These are phyloP conservation scores for Stephania yunnanensis DNA, from an alignment of 164 flowering plant species.

Conservation along the genomic window DNA sequence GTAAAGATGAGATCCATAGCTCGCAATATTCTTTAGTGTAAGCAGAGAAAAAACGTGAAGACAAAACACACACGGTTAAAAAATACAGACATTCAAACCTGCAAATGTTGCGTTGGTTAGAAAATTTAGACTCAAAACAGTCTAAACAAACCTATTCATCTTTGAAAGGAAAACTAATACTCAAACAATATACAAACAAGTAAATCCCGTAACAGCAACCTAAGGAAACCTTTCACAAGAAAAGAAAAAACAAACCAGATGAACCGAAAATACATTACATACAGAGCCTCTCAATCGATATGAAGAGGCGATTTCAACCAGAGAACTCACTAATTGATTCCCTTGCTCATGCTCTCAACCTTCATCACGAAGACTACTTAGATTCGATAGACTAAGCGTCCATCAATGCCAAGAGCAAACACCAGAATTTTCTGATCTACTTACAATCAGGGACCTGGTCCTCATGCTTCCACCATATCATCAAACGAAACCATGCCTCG, in stretches of 20 bases:
- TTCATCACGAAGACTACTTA: neutral
- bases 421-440: constrained; percentile 2
- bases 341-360: neutral
- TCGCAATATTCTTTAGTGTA: too few species aligned
- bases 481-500: constrained; percentile 19
- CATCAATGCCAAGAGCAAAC: neutral
- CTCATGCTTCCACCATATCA: constrained; percentile 8
- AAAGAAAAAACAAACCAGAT: constrained; percentile 13
- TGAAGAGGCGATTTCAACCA: constrained; percentile 10
- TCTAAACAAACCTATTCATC: neutral
- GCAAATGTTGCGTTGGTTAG: neutral
- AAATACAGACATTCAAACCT: neutral
- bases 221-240: constrained; percentile 10
- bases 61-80: neutral
- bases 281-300: constrained; percentile 15
- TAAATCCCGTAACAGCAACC: constrained; percentile 10
- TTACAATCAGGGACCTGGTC: constrained; percentile 10
- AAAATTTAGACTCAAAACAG: neutral
- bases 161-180: neutral
- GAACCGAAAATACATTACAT: constrained; percentile 16
- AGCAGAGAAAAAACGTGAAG: too few species aligned
- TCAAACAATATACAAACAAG: constrained; percentile 30
- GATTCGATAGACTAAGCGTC: neutral
- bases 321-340: neutral
- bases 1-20: too few species aligned